Percentiles rank a stretch among this genome's conserved stretches.
Evolutionary conservation across 768 basidiomycete genomes (phyloP).

Genomic region (Clavulina sp.): DNA sequence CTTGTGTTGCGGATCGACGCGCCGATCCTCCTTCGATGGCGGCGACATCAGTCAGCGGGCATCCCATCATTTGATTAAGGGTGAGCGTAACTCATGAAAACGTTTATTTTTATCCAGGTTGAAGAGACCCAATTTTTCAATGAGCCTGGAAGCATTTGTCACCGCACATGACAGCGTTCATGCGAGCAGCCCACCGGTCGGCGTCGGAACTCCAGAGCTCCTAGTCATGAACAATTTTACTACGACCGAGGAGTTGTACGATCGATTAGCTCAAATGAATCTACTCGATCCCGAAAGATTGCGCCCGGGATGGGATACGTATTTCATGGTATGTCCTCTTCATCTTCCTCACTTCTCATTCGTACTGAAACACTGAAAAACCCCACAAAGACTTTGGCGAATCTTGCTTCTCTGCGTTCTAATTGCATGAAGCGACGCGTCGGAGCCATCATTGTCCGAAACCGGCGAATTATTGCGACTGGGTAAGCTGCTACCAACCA

Average conservation of each 20-base stretch:
- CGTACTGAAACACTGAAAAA: not conserved
- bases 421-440: slow-evolving; percentile 98
- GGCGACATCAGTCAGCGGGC: slow-evolving; percentile 26
- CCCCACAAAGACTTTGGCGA: slow-evolving; percentile 54
- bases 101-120: not conserved
- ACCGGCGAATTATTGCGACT: slow-evolving; percentile 50
- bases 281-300: slow-evolving; percentile 56
- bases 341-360: not conserved
- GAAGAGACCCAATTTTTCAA: not conserved
- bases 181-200: slow-evolving; percentile 29
- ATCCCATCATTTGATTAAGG: slow-evolving; percentile 23
- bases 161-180: slow-evolving; percentile 46
- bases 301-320: slow-evolving; percentile 85
- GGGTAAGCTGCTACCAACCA: slow-evolving; percentile 30
- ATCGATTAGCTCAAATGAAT: slow-evolving; percentile 49
- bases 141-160: slow-evolving; percentile 52
- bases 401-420: slow-evolving; percentile 72
- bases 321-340: slow-evolving; percentile 69
- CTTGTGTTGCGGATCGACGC: slow-evolving; percentile 72
- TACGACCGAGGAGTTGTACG: slow-evolving; percentile 33
- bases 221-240: slow-evolving; percentile 48
- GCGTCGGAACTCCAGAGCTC: slow-evolving; percentile 20
- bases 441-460: slow-evolving; percentile 80
- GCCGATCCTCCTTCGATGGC: slow-evolving; percentile 52
- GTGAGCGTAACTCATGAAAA: not conserved